phyloP scores from a whole-genome alignment of 2,329 filamentous ascomycete species.

The Alternaria burnsii region DNA sequence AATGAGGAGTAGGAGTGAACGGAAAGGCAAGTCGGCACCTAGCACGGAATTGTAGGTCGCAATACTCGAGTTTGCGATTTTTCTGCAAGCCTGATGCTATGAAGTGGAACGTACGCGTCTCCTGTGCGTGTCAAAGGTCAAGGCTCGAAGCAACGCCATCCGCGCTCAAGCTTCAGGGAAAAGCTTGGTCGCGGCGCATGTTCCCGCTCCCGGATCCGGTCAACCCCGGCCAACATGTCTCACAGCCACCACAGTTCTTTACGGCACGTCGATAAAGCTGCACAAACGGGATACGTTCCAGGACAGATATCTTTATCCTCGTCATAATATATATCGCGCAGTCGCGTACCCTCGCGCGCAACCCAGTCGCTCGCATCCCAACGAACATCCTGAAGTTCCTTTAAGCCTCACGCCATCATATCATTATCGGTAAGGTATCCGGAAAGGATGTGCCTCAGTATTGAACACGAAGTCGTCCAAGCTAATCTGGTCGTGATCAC shows the following conservation, averaged over 20 bases:
- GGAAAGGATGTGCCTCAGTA: slow-evolving; percentile 64
- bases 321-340: neutral
- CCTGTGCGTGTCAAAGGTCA: neutral
- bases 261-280: neutral
- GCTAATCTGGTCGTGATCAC: slow-evolving; percentile 68
- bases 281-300: neutral
- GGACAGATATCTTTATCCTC: neutral
- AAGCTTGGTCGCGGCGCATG: slow-evolving; percentile 18
- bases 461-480: slow-evolving; percentile 74
- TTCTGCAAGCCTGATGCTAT: neutral
- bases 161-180: slow-evolving; percentile 19
- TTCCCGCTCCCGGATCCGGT: neutral
- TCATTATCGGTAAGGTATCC: slow-evolving; percentile 2
- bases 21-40: neutral
- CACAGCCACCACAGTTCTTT: neutral
- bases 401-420: no score
- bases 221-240: neutral
- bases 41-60: neutral
- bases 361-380: no score
- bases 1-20: slow-evolving; percentile 1
- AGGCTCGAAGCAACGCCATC: slow-evolving; percentile 5
- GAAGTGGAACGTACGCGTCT: neutral
- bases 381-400: no score
- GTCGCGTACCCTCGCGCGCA: no score
- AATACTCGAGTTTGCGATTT: neutral